Conservation (phyloP, 2,329 filamentous ascomycete species). For the Fusarium redolens region DNA sequence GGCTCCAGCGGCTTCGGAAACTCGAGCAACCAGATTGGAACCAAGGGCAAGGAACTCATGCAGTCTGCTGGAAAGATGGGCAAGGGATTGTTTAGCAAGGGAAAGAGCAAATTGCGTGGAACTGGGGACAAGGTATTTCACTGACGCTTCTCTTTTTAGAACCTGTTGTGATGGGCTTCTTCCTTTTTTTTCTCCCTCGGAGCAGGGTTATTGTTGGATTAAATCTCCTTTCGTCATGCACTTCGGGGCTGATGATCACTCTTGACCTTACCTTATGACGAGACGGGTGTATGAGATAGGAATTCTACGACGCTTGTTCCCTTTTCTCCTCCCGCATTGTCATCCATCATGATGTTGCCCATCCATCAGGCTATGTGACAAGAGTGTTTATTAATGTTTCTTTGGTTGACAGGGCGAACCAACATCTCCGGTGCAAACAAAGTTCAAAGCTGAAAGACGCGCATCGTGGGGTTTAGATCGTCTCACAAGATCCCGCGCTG, state of each 20-base stretch:
- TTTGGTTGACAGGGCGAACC: conserved; percentile 53
- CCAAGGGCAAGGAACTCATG: conserved; percentile 89
- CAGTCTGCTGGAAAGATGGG: conserved; percentile 89
- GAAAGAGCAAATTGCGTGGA: conserved; percentile 82
- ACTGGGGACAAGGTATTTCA: conserved; percentile 90
- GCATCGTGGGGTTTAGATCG: conserved; percentile 58
- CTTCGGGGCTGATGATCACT: conserved; percentile 46
- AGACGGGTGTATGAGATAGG: conserved; percentile 55
- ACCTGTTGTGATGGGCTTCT: conserved; percentile 45
- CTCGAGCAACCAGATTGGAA: conserved; percentile 74
- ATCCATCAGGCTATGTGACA: conserved; percentile 44
- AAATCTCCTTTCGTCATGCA: conserved; percentile 47
- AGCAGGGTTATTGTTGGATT: conserved; percentile 46
- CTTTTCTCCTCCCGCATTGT: conserved; percentile 40
- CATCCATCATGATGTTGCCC: conserved; percentile 43
- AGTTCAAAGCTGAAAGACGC: conserved; percentile 54
- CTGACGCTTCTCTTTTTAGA: conserved; percentile 59
- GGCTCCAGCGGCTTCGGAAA: conserved; percentile 61
- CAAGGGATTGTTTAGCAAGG: conserved; percentile 91
- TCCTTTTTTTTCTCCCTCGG: conserved; percentile 39
- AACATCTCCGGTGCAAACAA: conserved; percentile 48
- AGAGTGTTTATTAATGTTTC: conserved; percentile 53
- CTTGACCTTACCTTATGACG: conserved; percentile 50
- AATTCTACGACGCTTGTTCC: conserved; percentile 54
- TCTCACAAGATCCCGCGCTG: conserved; percentile 48